These are phyloP conservation scores for Baudoinia panamericana DNA, from an alignment of 495 filamentous ascomycete genomes.

Conservation along the genomic window DNA sequence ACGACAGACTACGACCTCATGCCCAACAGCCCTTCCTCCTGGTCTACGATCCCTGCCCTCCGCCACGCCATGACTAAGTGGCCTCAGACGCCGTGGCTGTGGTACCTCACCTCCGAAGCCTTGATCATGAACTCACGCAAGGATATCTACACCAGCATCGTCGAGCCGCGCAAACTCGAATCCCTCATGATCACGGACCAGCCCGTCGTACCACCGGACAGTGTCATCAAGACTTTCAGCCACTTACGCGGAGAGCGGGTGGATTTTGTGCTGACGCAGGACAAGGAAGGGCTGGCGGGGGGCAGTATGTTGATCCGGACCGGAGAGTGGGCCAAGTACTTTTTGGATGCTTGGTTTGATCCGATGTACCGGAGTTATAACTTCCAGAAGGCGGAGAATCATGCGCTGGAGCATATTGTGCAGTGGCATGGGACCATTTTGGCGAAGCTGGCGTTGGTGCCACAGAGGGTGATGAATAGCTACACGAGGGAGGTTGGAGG, in stretches of 20 bases:
- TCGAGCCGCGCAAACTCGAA: slow-evolving; percentile 53
- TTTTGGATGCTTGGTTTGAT: slow-evolving; percentile 94
- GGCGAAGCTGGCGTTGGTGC: slow-evolving; percentile 70
- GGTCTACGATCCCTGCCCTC: slow-evolving; percentile 72
- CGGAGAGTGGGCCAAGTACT: slow-evolving; percentile 83
- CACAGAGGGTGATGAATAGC: slow-evolving; percentile 67
- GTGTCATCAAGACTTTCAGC: slow-evolving; percentile 87
- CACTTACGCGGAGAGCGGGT: slow-evolving; percentile 64
- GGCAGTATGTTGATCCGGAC: slow-evolving; percentile 67
- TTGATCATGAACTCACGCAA: slow-evolving; percentile 80
- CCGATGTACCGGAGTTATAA: slow-evolving; percentile 86
- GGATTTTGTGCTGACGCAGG: slow-evolving; percentile 75
- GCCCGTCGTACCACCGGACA: slow-evolving; percentile 84
- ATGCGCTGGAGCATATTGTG: slow-evolving; percentile 58
- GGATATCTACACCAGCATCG: slow-evolving; percentile 55
- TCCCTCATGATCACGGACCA: slow-evolving; percentile 70
- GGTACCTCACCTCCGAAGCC: slow-evolving; percentile 68
- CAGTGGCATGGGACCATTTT: slow-evolving; percentile 96
- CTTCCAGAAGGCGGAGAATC: slow-evolving; percentile 85
- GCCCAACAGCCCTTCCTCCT: slow-evolving; percentile 47
- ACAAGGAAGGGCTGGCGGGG: slow-evolving; percentile 62
- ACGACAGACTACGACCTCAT: slow-evolving; percentile 62
- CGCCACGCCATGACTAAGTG: slow-evolving; percentile 75
- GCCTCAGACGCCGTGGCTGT: slow-evolving; percentile 65
- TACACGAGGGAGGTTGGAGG: slow-evolving; percentile 45